Conservation (phyloP, 2,329 filamentous ascomycete species). For the Xylaria sp. region DNA sequence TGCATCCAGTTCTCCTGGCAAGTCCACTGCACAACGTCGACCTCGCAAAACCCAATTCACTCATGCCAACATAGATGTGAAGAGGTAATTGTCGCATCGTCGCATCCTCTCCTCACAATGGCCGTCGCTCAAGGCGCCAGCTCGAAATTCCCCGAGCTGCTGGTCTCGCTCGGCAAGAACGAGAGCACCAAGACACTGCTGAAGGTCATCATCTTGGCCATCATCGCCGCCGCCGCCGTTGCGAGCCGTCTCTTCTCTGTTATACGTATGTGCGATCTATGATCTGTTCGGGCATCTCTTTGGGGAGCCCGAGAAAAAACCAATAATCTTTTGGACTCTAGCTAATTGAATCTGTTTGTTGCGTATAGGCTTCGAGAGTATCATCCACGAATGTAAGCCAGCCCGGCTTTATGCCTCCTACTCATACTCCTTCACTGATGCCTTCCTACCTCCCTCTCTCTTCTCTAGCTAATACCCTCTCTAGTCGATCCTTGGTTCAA, state of each 20-base stretch:
- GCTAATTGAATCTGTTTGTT: slow-evolving; percentile 32
- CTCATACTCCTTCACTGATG: not conserved
- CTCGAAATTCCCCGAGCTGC: slow-evolving; percentile 45
- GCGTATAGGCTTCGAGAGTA: slow-evolving; percentile 87
- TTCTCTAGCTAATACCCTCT: slow-evolving; percentile 36
- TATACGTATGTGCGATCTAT: slow-evolving; percentile 75
- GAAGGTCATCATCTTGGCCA: slow-evolving; percentile 86
- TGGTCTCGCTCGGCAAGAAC: slow-evolving; percentile 80
- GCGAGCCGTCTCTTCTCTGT: slow-evolving; percentile 97
- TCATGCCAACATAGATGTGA: slow-evolving; percentile 45
- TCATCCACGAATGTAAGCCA: slow-evolving; percentile 97
- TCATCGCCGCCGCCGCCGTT: slow-evolving; percentile 92
- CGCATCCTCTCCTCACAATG: slow-evolving; percentile 51
- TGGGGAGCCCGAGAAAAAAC: not conserved
- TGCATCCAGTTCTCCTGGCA: slow-evolving; percentile 8
- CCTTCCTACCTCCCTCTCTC: not conserved
- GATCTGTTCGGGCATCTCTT: not conserved
- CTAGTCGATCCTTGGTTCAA: slow-evolving; percentile 99
- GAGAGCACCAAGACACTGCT: slow-evolving; percentile 86
- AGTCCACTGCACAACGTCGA: slow-evolving; percentile 9
- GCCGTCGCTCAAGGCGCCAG: slow-evolving; percentile 52
- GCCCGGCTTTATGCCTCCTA: not conserved
- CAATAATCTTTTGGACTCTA: not conserved
- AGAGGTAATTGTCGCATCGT: slow-evolving; percentile 41
- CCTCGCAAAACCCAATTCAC: slow-evolving; percentile 23